A percentile compares a stretch with the other conserved stretches of the same genome.
These are phyloP conservation scores for Pulveroboletus sp. DNA, from an alignment of 768 basidiomycete genomes.

Conservation along the genomic window DNA sequence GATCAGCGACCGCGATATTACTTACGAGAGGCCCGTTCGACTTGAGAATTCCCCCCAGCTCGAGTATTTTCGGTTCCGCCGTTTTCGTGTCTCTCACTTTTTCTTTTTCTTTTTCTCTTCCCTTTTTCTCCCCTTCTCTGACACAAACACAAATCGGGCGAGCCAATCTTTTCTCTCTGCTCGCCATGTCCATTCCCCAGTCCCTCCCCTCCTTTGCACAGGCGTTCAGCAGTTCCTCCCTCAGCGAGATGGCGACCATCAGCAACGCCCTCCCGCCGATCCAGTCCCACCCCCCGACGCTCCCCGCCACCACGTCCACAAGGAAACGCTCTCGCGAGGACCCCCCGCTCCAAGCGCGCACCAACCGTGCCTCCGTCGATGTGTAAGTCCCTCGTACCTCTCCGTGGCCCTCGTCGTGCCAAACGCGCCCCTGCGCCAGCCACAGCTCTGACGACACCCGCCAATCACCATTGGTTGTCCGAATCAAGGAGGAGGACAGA, in stretches of 20 bases:
- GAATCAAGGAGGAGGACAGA: slow-evolving; percentile 63
- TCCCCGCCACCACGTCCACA: slow-evolving; percentile 15
- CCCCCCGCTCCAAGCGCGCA: slow-evolving; percentile 21
- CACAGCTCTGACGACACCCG: slow-evolving; percentile 30
- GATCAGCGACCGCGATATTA: neutral
- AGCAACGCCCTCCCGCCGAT: slow-evolving; percentile 67
- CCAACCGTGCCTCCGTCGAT: slow-evolving; percentile 22
- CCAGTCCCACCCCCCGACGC: slow-evolving; percentile 36
- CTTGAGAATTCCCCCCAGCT: neutral
- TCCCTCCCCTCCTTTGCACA: slow-evolving; percentile 78
- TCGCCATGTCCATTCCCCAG: slow-evolving; percentile 46
- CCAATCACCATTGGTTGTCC: slow-evolving; percentile 42
- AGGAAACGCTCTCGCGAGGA: slow-evolving; percentile 47
- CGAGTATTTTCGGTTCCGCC: slow-evolving; percentile 16
- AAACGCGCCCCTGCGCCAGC: slow-evolving; percentile 17
- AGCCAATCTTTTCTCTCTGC: neutral
- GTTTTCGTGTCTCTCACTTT: neutral
- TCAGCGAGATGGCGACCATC: slow-evolving; percentile 44
- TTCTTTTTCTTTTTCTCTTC: neutral
- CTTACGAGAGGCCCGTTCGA: neutral
- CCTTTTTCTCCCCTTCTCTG: too few species aligned
- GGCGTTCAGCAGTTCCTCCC: slow-evolving; percentile 59
- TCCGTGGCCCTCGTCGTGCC: neutral
- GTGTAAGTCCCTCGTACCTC: slow-evolving; percentile 37
- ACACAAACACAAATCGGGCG: neutral